Percentiles rank a stretch among this genome's conserved stretches.
Evolutionary conservation across 352 stramenopile species (phyloP).

Genomic region (Pythium biforme): DNA sequence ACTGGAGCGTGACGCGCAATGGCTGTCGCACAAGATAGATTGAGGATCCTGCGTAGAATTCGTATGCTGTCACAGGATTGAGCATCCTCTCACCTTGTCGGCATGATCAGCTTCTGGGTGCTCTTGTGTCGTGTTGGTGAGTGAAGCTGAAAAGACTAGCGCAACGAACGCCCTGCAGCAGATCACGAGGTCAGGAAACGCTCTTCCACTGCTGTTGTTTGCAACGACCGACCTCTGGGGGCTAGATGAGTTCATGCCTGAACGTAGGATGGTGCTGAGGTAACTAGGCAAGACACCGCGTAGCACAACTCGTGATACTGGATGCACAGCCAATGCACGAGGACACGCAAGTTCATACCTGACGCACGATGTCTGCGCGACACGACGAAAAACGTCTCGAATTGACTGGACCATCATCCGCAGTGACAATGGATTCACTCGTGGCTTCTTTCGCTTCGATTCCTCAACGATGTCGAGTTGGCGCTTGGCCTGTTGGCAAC

Average conservation of each 20-base stretch:
- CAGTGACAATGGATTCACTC: constrained; percentile 7
- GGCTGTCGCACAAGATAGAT: not conserved
- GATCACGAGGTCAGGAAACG: not conserved
- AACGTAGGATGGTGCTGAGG: constrained; percentile 17
- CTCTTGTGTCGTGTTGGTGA: constrained; percentile 13
- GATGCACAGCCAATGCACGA: not conserved
- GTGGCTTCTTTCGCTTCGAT: constrained; percentile 12
- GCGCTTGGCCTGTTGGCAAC: constrained; percentile 5
- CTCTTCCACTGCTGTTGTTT: no score
- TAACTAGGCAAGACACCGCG: constrained; percentile 1
- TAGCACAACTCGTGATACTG: not conserved
- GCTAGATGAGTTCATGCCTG: not conserved
- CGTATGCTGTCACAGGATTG: not conserved
- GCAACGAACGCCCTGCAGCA: constrained; percentile 22
- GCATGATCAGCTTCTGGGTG: not conserved
- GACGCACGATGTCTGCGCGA: constrained; percentile 19
- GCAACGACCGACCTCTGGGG: constrained; percentile 10
- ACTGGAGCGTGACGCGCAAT: constrained; percentile 15
- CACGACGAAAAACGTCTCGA: not conserved
- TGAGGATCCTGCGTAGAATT: not conserved
- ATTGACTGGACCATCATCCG: constrained; percentile 10
- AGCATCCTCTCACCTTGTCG: constrained; percentile 9
- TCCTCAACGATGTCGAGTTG: not conserved
- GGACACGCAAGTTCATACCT: constrained; percentile 2
- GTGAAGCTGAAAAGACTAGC: constrained; percentile 26